Conservation (phyloP, 495 filamentous ascomycete genomes). For the Monascus purpureus region DNA sequence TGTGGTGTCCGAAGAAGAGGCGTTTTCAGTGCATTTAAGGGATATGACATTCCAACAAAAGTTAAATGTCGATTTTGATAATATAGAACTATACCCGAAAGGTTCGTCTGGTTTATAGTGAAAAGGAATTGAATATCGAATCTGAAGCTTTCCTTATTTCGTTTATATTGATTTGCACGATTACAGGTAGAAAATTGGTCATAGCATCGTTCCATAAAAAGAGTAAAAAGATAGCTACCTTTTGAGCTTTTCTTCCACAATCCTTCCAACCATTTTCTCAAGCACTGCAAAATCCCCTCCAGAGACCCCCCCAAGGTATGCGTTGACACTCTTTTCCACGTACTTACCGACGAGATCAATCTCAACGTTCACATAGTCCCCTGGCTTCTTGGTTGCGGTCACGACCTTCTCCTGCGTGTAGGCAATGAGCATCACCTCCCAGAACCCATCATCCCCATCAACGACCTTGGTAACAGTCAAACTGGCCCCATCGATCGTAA, state of each 20-base stretch:
- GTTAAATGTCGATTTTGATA: too few relatives aligned
- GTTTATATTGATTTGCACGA: too few relatives aligned
- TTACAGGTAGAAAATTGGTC: too few relatives aligned
- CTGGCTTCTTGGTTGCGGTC: slow-evolving; percentile 63
- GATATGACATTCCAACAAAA: too few relatives aligned
- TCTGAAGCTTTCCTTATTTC: too few relatives aligned
- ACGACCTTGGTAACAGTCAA: slow-evolving; percentile 76
- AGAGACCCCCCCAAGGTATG: slow-evolving; percentile 37
- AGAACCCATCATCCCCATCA: slow-evolving; percentile 64
- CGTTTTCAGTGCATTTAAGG: too few relatives aligned
- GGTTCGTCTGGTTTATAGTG: too few relatives aligned
- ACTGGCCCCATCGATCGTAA: slow-evolving; percentile 92
- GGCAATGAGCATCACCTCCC: slow-evolving; percentile 98
- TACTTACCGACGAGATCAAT: slow-evolving; percentile 99
- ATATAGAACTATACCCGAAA: too few relatives aligned
- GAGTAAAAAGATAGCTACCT: slow-evolving; percentile 15
- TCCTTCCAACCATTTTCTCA: slow-evolving; percentile 68
- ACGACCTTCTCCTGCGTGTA: slow-evolving; percentile 94
- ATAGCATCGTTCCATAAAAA: too few relatives aligned
- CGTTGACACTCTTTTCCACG: slow-evolving; percentile 79
- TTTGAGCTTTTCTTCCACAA: slow-evolving; percentile 61
- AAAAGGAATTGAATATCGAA: too few relatives aligned
- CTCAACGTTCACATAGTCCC: slow-evolving; percentile 88
- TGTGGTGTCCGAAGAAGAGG: too few relatives aligned
- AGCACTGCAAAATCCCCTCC: slow-evolving; percentile 49